A percentile compares a stretch with the other conserved stretches of the same genome.
phyloP scores from a whole-genome alignment of 225 moss, liverwort and hornwort genomes.

The Antitrichia curtipendula region DNA sequence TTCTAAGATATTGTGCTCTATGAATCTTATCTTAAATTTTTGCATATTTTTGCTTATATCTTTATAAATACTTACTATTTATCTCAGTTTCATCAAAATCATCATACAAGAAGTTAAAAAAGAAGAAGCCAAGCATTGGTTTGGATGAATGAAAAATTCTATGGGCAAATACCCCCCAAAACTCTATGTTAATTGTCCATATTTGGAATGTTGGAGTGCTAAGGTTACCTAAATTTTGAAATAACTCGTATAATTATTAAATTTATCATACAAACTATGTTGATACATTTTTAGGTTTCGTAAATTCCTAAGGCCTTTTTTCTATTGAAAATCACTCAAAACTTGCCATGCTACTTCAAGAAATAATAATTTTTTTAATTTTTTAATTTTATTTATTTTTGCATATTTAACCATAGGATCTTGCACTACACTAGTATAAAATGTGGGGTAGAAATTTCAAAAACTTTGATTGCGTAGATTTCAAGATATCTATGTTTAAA shows the following conservation, averaged over 20 bases:
- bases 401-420: too few relatives aligned
- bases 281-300: not conserved
- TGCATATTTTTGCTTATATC: not conserved
- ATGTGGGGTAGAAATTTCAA: too few relatives aligned
- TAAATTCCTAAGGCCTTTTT: too few relatives aligned
- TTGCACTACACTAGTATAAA: too few relatives aligned
- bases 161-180: fast-evolving
- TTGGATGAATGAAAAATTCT: not conserved
- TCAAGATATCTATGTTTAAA: too few relatives aligned
- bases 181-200: not conserved
- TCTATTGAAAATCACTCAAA: too few relatives aligned
- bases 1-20: fast-evolving
- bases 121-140: fast-evolving
- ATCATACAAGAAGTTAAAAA: not conserved
- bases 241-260: not conserved
- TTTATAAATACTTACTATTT: not conserved
- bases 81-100: not conserved
- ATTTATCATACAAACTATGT: not conserved
- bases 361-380: too few relatives aligned
- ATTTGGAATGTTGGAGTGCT: fast-evolving
- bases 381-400: too few relatives aligned
- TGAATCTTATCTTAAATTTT: not conserved
- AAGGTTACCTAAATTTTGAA: not conserved
- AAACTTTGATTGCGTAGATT: too few relatives aligned
- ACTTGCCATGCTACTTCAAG: too few relatives aligned